Percentiles rank a stretch among this genome's conserved stretches.
Conservation (phyloP, 768 basidiomycete species). For the Neoboletus magnificus region DNA sequence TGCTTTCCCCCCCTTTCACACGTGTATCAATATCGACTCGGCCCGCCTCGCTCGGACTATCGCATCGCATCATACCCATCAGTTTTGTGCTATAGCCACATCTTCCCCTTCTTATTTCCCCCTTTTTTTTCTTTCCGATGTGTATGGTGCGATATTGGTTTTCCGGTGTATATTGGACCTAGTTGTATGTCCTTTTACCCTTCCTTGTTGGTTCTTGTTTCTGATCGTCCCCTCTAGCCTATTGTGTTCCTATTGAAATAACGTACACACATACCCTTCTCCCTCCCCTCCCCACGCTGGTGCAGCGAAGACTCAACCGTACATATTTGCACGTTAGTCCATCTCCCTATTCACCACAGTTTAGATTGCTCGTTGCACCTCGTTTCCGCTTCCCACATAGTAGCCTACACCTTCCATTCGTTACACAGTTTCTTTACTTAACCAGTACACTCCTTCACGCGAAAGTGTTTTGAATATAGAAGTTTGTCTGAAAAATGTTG, state of each 20-base stretch:
- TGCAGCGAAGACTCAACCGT: conserved; percentile 19
- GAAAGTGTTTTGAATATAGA: conserved; percentile 26
- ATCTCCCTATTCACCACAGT: conserved; percentile 1
- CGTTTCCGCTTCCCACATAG: conserved; percentile 7
- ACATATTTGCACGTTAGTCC: conserved; percentile 21
- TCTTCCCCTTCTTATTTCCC: neutral
- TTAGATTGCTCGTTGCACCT: conserved; percentile 26
- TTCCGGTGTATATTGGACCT: conserved; percentile 30
- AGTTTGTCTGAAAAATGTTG: conserved; percentile 6
- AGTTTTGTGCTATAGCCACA: conserved; percentile 25
- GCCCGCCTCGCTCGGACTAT: conserved; percentile 28
- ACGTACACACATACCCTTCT: conserved; percentile 30
- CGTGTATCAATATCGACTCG: conserved; percentile 35
- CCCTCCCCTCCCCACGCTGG: conserved; percentile 5
- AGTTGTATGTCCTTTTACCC: conserved; percentile 16
- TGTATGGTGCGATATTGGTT: conserved; percentile 35
- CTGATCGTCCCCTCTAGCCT: conserved; percentile 16
- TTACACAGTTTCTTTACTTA: conserved; percentile 21
- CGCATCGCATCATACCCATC: conserved; percentile 32
- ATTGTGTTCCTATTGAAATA: conserved; percentile 26
- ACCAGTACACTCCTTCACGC: conserved; percentile 28
- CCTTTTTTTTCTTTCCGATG: conserved; percentile 12
- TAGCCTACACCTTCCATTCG: conserved; percentile 24
- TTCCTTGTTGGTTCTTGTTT: neutral
- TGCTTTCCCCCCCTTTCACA: neutral